Percentiles rank a stretch among this genome's conserved stretches.
These are phyloP conservation scores for Pichia thaimueangensis DNA, from an alignment of 805 yeast genomes.

Conservation along the genomic window DNA sequence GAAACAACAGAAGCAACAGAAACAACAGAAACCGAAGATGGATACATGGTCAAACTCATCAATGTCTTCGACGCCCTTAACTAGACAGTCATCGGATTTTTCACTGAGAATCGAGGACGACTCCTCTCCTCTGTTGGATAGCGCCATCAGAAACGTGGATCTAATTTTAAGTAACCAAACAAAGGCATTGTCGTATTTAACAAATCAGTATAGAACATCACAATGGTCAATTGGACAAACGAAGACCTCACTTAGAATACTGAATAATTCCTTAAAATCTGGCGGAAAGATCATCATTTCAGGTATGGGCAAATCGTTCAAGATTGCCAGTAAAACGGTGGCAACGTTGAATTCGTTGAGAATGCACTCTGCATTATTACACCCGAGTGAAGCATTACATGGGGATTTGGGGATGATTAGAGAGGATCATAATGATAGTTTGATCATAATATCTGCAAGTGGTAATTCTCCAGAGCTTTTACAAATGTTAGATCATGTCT, in stretches of 20 bases:
- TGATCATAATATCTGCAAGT: conserved; percentile 68
- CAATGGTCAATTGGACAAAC: conserved; percentile 40
- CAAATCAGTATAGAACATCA: conserved; percentile 40
- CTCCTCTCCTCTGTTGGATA: conserved; percentile 21
- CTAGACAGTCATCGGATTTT: conserved; percentile 24
- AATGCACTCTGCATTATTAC: conserved; percentile 58
- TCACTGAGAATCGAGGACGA: conserved; percentile 23
- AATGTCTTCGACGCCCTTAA: conserved; percentile 15
- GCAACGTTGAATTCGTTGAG: conserved; percentile 82
- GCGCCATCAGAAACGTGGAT: conserved; percentile 29
- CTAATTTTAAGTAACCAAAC: conserved; percentile 40
- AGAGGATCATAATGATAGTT: conserved; percentile 45
- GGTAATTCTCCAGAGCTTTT: conserved; percentile 79
- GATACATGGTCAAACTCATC: conserved; percentile 9
- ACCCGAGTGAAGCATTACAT: conserved; percentile 84
- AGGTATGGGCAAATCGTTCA: conserved; percentile 82
- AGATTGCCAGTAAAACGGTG: conserved; percentile 69
- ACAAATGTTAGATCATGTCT: conserved; percentile 50
- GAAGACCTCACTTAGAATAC: conserved; percentile 35
- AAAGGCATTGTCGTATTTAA: conserved; percentile 40
- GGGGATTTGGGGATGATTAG: conserved; percentile 78
- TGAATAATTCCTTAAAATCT: conserved; percentile 36
- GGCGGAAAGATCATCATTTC: conserved; percentile 69
- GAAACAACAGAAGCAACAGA: too few relatives aligned
- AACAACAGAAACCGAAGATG: too few relatives aligned